Percentiles rank a stretch among this genome's conserved stretches.
phyloP scores from a whole-genome alignment of 305 asterid genomes.

The Vinca major region DNA sequence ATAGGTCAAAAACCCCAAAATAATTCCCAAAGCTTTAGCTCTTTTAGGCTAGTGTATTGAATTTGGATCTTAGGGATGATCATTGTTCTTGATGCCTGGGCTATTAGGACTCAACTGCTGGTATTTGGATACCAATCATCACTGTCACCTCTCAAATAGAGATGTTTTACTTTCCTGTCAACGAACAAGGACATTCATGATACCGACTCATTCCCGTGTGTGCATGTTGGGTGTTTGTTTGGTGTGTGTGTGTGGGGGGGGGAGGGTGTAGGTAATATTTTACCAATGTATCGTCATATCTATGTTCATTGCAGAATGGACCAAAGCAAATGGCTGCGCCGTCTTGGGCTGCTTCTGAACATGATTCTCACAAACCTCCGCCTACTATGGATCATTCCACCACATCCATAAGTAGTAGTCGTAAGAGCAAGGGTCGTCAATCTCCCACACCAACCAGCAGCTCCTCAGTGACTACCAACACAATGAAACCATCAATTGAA shows the following conservation, averaged over 20 bases:
- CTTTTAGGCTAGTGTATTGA: background rate
- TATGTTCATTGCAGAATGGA: conserved; percentile 48
- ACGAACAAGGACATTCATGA: background rate
- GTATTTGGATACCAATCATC: background rate
- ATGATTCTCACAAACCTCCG: conserved; percentile 15
- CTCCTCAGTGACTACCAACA: conserved; percentile 17
- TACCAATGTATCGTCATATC: background rate
- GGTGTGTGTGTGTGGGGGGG: too few species aligned
- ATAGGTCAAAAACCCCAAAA: background rate
- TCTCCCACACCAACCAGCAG: conserved; percentile 26
- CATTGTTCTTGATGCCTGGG: background rate
- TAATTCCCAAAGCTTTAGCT: background rate
- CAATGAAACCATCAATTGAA: conserved; percentile 20
- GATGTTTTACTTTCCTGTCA: background rate
- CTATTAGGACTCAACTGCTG: background rate
- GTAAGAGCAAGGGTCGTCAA: conserved; percentile 10
- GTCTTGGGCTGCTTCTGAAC: conserved; percentile 20
- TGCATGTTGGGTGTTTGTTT: too few species aligned
- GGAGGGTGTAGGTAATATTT: too few species aligned
- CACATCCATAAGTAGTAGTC: conserved; percentile 25
- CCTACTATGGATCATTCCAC: conserved; percentile 25
- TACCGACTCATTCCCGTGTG: background rate
- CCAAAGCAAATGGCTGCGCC: conserved; percentile 49
- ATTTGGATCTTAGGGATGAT: background rate
- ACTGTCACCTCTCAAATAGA: background rate